phyloP scores from a whole-genome alignment of 192 early-diverging fungal genomes.

The Chytriomyces sp. region DNA sequence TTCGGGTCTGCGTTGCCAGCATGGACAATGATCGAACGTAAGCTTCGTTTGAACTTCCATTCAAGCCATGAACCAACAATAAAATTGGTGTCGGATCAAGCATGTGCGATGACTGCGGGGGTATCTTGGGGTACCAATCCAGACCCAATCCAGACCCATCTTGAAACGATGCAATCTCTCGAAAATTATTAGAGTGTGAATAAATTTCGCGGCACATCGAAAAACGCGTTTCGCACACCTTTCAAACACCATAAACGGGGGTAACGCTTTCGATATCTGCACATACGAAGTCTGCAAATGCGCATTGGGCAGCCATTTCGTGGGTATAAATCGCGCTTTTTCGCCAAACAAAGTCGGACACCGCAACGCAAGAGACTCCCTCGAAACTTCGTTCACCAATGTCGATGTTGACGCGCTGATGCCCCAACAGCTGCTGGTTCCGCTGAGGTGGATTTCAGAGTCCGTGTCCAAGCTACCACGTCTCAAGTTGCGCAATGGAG shows the following conservation, averaged over 20 bases:
- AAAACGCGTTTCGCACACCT: neutral
- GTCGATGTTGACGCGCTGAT: too few species aligned
- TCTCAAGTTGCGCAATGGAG: neutral
- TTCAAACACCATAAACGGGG: conserved; percentile 1
- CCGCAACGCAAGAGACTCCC: neutral
- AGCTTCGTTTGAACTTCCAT: conserved; percentile 87
- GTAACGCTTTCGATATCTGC: conserved; percentile 4
- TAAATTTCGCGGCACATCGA: neutral
- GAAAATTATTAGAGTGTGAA: neutral
- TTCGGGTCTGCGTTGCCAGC: conserved; percentile 20
- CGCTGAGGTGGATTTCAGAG: neutral
- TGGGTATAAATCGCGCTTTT: neutral
- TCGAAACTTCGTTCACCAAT: neutral
- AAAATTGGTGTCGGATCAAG: conserved; percentile 63
- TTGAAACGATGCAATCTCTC: conserved; percentile 60
- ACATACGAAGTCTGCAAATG: conserved; percentile 20
- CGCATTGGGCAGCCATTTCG: neutral
- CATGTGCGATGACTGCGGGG: conserved; percentile 39
- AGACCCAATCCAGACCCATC: conserved; percentile 86
- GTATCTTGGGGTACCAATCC: conserved; percentile 80
- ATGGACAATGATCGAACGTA: conserved; percentile 79
- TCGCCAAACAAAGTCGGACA: conserved; percentile 24
- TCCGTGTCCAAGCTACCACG: neutral
- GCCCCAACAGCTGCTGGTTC: too few species aligned
- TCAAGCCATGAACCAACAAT: conserved; percentile 86